Conservation (phyloP, 2,329 filamentous ascomycete species). For the Ceratocystis cubensis region DNA sequence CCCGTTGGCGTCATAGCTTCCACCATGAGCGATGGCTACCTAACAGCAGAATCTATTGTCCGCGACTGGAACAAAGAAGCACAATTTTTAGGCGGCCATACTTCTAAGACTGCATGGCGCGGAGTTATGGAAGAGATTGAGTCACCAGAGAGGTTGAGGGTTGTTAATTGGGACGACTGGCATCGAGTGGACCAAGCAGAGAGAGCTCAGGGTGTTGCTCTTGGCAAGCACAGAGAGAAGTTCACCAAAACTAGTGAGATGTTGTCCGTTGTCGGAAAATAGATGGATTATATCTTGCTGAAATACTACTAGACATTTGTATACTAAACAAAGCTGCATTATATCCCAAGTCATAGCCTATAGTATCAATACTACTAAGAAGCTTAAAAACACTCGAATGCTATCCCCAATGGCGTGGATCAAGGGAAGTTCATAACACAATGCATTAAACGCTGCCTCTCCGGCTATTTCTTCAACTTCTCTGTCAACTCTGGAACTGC, state of each 20-base stretch:
- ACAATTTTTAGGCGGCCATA: slow-evolving; percentile 29
- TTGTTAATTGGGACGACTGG: slow-evolving; percentile 77
- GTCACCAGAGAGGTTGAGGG: slow-evolving; percentile 26
- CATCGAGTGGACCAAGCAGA: slow-evolving; percentile 68
- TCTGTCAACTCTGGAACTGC: slow-evolving; percentile 92
- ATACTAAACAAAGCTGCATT: background rate
- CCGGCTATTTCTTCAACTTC: slow-evolving; percentile 57
- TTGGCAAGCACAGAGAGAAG: slow-evolving; percentile 69
- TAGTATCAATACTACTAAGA: background rate
- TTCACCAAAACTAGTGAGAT: slow-evolving; percentile 47
- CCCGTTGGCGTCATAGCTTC: slow-evolving; percentile 92
- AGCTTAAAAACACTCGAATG: slow-evolving; percentile 23
- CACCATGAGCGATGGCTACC: slow-evolving; percentile 91
- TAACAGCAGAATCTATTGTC: slow-evolving; percentile 70
- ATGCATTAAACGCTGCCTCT: slow-evolving; percentile 5
- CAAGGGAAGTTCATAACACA: background rate
- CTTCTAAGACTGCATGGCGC: slow-evolving; percentile 53
- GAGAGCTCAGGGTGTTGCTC: slow-evolving; percentile 47
- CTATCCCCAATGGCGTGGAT: slow-evolving; percentile 20
- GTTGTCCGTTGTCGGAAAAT: slow-evolving; percentile 33
- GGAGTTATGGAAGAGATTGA: slow-evolving; percentile 48
- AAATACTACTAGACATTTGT: slow-evolving; percentile 6
- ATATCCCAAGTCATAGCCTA: background rate
- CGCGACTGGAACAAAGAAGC: slow-evolving; percentile 53
- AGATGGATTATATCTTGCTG: background rate